These are phyloP conservation scores for Hypoxylon sp. DNA, from an alignment of 2,329 filamentous ascomycete species.

Conservation along the genomic window DNA sequence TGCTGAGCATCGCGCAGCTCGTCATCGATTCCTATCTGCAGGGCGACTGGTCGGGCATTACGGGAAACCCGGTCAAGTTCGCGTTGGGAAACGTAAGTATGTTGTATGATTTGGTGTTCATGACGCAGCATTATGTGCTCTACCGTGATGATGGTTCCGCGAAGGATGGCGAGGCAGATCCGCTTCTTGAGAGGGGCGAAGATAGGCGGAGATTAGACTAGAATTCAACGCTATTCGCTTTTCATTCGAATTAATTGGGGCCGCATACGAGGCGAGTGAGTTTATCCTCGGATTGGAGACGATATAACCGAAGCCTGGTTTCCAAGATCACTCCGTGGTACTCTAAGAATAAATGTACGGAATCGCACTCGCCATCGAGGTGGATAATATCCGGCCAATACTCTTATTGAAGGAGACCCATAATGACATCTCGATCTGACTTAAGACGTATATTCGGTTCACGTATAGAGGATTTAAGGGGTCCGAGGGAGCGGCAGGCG, in stretches of 20 bases:
- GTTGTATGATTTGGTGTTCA: conserved; percentile 87
- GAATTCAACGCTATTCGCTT: neutral
- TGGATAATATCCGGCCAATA: neutral
- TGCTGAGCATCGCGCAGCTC: conserved; percentile 86
- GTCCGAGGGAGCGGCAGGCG: neutral
- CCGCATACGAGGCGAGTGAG: neutral
- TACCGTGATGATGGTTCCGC: conserved; percentile 65
- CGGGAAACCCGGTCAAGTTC: conserved; percentile 93
- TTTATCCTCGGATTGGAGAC: neutral
- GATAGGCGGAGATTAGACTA: conserved; percentile 54
- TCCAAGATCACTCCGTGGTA: neutral
- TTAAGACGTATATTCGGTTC: neutral
- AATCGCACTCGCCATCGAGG: neutral
- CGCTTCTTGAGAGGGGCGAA: conserved; percentile 56
- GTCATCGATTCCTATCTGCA: conserved; percentile 87
- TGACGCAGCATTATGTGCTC: conserved; percentile 88
- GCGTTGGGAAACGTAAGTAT: conserved; percentile 88
- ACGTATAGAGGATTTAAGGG: neutral
- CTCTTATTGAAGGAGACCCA: neutral
- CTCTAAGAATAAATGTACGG: neutral
- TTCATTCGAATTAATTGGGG: neutral
- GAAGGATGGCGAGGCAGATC: conserved; percentile 55
- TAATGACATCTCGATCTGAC: neutral
- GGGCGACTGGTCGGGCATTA: conserved; percentile 90
- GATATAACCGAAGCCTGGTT: neutral